These are phyloP conservation scores for sweet orange (Citrus sinensis) DNA, from an alignment of 345 rosid genomes.

Conservation along the genomic window DNA sequence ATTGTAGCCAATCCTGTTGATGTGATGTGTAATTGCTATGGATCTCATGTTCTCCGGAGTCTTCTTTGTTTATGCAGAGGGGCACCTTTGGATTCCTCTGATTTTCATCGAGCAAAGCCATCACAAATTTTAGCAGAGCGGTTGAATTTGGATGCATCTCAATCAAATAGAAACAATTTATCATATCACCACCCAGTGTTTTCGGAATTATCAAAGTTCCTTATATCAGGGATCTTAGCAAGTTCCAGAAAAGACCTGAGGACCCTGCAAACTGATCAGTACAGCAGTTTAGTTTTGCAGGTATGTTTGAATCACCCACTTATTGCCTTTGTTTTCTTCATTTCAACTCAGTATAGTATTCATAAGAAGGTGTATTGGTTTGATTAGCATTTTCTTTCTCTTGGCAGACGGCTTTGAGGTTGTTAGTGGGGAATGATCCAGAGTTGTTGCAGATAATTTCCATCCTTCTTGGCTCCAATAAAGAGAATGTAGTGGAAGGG, in stretches of 20 bases:
- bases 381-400: conserved; percentile 13
- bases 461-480: conserved; percentile 54
- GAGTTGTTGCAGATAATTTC: conserved; percentile 66
- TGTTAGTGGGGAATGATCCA: conserved; percentile 58
- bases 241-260: conserved; percentile 45
- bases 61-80: conserved; percentile 92
- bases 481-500: conserved; percentile 38
- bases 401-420: conserved; percentile 73
- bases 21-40: conserved; percentile 75
- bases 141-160: conserved; percentile 59
- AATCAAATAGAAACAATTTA: conserved; percentile 26
- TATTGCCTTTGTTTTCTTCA: conserved; percentile 1
- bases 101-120: conserved; percentile 63
- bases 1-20: conserved; percentile 57
- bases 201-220: conserved; percentile 55
- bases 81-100: conserved; percentile 65
- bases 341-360: background rate
- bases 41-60: conserved; percentile 93
- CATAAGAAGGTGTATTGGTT: background rate
- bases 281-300: conserved; percentile 90
- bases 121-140: conserved; percentile 59
- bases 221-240: conserved; percentile 62
- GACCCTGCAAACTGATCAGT: conserved; percentile 64
- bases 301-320: conserved; percentile 29
- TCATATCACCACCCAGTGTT: conserved; percentile 47